These are phyloP conservation scores for Ulota crispa DNA, from an alignment of 225 moss, liverwort and hornwort genomes.

Conservation along the genomic window DNA sequence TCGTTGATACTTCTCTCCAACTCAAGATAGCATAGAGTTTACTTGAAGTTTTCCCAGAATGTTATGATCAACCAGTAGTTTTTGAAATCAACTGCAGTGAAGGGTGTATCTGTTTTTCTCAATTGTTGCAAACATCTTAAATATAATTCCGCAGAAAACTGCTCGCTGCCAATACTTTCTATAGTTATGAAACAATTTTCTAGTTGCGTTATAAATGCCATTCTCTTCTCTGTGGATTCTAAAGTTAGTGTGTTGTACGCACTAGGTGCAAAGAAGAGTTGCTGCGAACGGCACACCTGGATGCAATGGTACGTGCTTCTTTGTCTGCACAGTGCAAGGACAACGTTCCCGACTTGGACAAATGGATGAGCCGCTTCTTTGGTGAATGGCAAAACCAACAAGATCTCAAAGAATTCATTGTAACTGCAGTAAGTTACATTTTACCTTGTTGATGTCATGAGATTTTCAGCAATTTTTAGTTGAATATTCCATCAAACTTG, in stretches of 20 bases:
- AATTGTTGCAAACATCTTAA: neutral
- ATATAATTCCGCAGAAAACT: too few relatives aligned
- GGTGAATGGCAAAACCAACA: slow-evolving; percentile 51
- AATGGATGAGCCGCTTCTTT: slow-evolving; percentile 45
- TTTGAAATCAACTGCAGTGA: too few relatives aligned
- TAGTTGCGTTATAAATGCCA: neutral
- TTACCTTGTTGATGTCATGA: neutral
- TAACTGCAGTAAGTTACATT: neutral
- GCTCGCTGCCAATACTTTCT: too few relatives aligned
- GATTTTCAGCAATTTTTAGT: neutral
- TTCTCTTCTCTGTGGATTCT: too few relatives aligned
- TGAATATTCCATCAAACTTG: neutral
- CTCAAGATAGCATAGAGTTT: too few relatives aligned
- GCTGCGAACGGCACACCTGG: slow-evolving; percentile 59
- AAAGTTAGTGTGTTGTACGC: too few relatives aligned
- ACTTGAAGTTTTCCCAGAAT: too few relatives aligned
- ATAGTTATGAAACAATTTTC: neutral
- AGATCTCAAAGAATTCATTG: slow-evolving; percentile 42
- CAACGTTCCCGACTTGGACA: slow-evolving; percentile 41
- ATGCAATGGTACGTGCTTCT: slow-evolving; percentile 62
- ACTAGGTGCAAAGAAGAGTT: slow-evolving; percentile 60
- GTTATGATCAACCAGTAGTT: too few relatives aligned
- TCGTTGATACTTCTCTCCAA: too few relatives aligned
- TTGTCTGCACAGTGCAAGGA: slow-evolving; percentile 39
- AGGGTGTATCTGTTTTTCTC: neutral